Base-by-base conservation (phyloP, 2,329 filamentous ascomycete genomes). In the Cladosporium sp. region DNA sequence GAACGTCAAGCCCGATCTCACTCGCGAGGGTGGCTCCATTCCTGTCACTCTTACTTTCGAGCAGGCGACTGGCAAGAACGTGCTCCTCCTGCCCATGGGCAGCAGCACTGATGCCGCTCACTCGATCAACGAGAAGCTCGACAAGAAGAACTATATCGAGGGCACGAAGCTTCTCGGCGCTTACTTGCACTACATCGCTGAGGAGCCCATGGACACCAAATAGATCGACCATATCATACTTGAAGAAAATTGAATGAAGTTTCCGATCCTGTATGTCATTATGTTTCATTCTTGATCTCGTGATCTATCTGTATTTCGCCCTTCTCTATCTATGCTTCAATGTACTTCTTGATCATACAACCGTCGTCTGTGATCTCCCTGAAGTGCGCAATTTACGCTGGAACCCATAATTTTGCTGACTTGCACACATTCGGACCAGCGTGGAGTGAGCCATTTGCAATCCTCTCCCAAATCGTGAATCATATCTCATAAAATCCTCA, bases 71-170 rank as follows among this genome's bases (percentile, higher is more conserved):
- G 91, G 92, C 70, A 99, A 99, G 87, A 99, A 97, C 70, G 93
- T 97, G 40, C 79, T 99, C 58, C 80, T 99, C 64, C 77, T 99
- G 65, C 94, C 94, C 32, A 97, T 99, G 94, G 94, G 94, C 45
- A 96, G 90, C 79, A 95, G 90, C 42, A 99, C 93, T 1, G 94
- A 97, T 73, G 92, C 90, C 40, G 94, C 94, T 7, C 94, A 99
- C 78, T 96, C 91, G 34, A 95, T 97, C 76, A 99, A 99, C 74
- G 94, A 97, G 84, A 97, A 96, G 83, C 81, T 99, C 58, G 94
- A 99, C 75, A 91, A 89, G 83, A 85, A 84, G 71, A 99, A 99
- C 78, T 99, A 99, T 74, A 96, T 99, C 69, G 91, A 99, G 80
- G 94, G 94, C 49, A 97, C 90, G 68, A 99, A 99, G 84, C 77